These are phyloP conservation scores for Trametes villosa DNA, from an alignment of 768 basidiomycete genomes.

Conservation along the genomic window DNA sequence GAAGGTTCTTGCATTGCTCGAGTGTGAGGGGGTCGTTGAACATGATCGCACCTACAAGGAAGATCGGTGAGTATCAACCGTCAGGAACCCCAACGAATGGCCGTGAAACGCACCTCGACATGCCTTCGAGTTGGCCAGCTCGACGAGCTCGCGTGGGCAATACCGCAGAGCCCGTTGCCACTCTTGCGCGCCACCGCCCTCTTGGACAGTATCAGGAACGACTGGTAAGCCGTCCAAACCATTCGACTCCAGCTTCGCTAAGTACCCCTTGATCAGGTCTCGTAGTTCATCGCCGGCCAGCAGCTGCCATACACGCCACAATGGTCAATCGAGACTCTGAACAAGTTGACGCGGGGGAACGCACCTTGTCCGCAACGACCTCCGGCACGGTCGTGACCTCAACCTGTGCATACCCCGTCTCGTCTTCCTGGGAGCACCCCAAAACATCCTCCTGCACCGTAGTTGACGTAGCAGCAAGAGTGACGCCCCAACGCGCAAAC, in stretches of 20 bases:
- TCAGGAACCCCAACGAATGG: neutral
- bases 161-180: slow-evolving; percentile 79
- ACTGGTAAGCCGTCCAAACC: slow-evolving; percentile 29
- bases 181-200: neutral
- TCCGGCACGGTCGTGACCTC: slow-evolving; percentile 66
- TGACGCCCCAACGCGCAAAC: slow-evolving; percentile 74
- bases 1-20: slow-evolving; percentile 71
- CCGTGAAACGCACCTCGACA: slow-evolving; percentile 72
- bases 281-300: slow-evolving; percentile 72
- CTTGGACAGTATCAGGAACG: neutral
- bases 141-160: slow-evolving; percentile 83
- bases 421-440: slow-evolving; percentile 23
- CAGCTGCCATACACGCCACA: slow-evolving; percentile 44
- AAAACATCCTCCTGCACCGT: slow-evolving; percentile 20
- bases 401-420: slow-evolving; percentile 64
- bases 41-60: slow-evolving; percentile 85
- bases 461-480: slow-evolving; percentile 46
- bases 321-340: too few relatives aligned
- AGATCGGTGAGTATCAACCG: neutral
- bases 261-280: slow-evolving; percentile 73
- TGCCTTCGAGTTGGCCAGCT: slow-evolving; percentile 92
- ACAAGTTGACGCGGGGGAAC: slow-evolving; percentile 4
- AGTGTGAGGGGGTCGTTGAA: slow-evolving; percentile 82
- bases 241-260: slow-evolving; percentile 62
- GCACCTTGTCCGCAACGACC: slow-evolving; percentile 70